phyloP scores from a whole-genome alignment of 257 asterid genomes.

The Ligustrum vulgare region DNA sequence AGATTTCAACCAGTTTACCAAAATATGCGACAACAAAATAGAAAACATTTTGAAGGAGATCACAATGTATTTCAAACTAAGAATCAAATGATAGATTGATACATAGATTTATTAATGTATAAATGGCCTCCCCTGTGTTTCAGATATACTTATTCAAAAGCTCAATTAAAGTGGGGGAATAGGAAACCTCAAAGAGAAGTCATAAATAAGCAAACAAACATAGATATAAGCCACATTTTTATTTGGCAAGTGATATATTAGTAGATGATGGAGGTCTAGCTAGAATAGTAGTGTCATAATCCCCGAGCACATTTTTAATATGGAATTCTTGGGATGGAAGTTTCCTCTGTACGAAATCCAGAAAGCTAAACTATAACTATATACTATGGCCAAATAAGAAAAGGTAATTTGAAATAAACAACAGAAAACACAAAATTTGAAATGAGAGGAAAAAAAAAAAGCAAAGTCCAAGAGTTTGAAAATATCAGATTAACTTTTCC shows the following conservation, averaged over 20 bases:
- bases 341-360: conserved; percentile 68
- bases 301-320: conserved; percentile 85
- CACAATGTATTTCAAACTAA: background rate
- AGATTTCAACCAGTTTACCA: conserved; percentile 30
- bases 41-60: background rate
- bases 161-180: too few species aligned
- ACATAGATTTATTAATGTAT: too few species aligned
- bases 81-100: too few species aligned
- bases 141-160: too few species aligned
- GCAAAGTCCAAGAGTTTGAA: background rate
- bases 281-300: conserved; percentile 49
- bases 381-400: background rate
- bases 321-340: conserved; percentile 96
- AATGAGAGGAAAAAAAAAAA: background rate
- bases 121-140: too few species aligned
- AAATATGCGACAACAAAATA: background rate
- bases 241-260: too few species aligned
- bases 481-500: background rate
- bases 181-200: too few species aligned
- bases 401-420: background rate
- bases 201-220: too few species aligned
- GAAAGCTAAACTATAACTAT: background rate
- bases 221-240: too few species aligned
- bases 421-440: background rate
- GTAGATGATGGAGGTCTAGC: conserved; percentile 36